These are phyloP conservation scores for Penicillium dipodomyicola DNA, from an alignment of 495 filamentous ascomycete genomes.

Conservation along the genomic window DNA sequence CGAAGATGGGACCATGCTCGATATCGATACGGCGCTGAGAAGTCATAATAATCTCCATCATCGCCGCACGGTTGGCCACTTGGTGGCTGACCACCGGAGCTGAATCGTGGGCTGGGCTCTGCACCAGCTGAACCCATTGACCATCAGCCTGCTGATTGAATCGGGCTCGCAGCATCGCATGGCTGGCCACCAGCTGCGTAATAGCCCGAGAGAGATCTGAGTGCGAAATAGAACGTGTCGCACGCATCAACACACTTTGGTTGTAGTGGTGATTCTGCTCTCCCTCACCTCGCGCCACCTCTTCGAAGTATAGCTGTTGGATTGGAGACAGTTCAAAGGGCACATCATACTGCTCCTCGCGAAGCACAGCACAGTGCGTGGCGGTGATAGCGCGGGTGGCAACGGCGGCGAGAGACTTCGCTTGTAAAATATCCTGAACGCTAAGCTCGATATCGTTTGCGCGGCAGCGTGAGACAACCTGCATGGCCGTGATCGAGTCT, in stretches of 20 bases:
- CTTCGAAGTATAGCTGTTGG: conserved; percentile 22
- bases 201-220: conserved; percentile 15
- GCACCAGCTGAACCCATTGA: conserved; percentile 27
- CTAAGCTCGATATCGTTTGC: conserved; percentile 7
- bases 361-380: not conserved
- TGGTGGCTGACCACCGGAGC: conserved; percentile 12
- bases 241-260: conserved; percentile 56
- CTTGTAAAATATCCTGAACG: not conserved
- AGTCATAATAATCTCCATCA: conserved; percentile 15
- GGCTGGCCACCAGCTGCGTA: conserved; percentile 49
- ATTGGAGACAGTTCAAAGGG: conserved; percentile 26
- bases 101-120: conserved; percentile 14
- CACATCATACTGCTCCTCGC: conserved; percentile 16
- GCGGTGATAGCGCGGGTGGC: not conserved
- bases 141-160: conserved; percentile 34
- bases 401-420: no score
- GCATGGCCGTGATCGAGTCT: conserved; percentile 27
- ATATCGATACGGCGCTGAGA: conserved; percentile 25
- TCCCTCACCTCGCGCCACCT: conserved; percentile 29
- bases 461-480: conserved; percentile 31
- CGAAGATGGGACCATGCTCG: conserved; percentile 28
- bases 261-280: conserved; percentile 52
- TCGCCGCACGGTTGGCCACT: conserved; percentile 2
- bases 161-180: conserved; percentile 63
- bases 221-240: conserved; percentile 43